Conservation (phyloP, 352 stramenopile species). For the Globisporangium okanoganense region DNA sequence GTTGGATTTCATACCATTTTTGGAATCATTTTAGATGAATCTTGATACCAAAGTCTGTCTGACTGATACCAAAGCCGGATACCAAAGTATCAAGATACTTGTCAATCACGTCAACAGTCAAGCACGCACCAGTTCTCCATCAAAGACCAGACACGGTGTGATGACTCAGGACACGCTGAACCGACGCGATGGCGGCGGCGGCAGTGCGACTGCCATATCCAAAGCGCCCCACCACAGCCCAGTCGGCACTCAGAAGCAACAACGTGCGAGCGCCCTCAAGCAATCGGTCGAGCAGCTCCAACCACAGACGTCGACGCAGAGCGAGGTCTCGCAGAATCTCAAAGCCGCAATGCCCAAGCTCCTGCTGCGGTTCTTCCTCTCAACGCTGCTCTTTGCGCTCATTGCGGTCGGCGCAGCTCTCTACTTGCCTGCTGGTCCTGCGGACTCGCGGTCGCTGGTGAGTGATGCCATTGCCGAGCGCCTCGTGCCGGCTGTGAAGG, state of each 20-base stretch:
- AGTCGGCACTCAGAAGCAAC: background rate
- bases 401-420: constrained; percentile 14
- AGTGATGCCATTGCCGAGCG: background rate
- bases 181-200: constrained; percentile 3
- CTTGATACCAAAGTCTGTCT: background rate
- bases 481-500: constrained; percentile 17
- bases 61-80: background rate
- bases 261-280: background rate
- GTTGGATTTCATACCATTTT: no score
- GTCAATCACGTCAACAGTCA: background rate
- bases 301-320: background rate
- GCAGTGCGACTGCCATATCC: background rate
- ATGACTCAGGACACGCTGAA: constrained; percentile 13
- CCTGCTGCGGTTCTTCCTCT: constrained; percentile 29
- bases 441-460: background rate
- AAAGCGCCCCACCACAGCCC: background rate
- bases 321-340: constrained; percentile 11
- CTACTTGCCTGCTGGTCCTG: constrained; percentile 2
- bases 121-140: constrained; percentile 1
- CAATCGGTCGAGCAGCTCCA: background rate
- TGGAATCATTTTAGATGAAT: background rate
- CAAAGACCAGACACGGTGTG: background rate
- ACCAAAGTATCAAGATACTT: background rate
- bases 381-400: constrained; percentile 24
- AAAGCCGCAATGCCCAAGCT: constrained; percentile 27